These are phyloP conservation scores for Xylariaceae sp. DNA, from an alignment of 2,329 filamentous ascomycete genomes.

Conservation along the genomic window DNA sequence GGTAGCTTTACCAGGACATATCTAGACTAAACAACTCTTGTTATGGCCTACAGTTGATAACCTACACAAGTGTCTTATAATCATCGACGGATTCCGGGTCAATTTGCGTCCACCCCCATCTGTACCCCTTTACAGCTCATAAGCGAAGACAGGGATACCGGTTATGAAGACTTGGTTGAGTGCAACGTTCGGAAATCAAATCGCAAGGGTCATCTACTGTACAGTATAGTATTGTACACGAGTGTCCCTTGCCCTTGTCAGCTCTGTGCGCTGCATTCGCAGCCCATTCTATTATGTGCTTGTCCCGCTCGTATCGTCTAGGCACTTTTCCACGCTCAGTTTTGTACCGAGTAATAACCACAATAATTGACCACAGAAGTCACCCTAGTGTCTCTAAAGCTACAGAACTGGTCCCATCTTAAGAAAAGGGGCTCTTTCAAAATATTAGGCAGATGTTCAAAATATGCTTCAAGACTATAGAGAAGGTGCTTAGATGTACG, in stretches of 20 bases:
- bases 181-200: conserved; percentile 31
- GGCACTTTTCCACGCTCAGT: neutral
- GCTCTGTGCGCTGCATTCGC: conserved; percentile 10
- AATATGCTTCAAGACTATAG: too few relatives aligned
- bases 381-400: too few relatives aligned
- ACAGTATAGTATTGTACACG: neutral
- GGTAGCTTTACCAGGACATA: neutral
- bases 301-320: conserved; percentile 6
- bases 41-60: neutral
- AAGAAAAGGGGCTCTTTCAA: conserved; percentile 14
- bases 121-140: conserved; percentile 9
- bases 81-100: too few relatives aligned
- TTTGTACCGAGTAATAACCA: too few relatives aligned
- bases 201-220: conserved; percentile 24
- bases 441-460: neutral
- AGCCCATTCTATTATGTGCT: too few relatives aligned
- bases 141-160: conserved; percentile 24
- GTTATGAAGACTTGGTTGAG: conserved; percentile 21
- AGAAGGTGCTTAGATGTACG: too few relatives aligned
- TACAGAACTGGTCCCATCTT: too few relatives aligned
- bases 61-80: too few relatives aligned
- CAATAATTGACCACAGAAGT: too few relatives aligned
- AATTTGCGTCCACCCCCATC: neutral
- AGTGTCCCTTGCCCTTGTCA: conserved; percentile 11
- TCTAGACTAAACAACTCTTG: neutral